Evolutionary conservation across 2,329 filamentous ascomycete genomes (phyloP).

Genomic region (Ascochyta clinopodiicola): DNA sequence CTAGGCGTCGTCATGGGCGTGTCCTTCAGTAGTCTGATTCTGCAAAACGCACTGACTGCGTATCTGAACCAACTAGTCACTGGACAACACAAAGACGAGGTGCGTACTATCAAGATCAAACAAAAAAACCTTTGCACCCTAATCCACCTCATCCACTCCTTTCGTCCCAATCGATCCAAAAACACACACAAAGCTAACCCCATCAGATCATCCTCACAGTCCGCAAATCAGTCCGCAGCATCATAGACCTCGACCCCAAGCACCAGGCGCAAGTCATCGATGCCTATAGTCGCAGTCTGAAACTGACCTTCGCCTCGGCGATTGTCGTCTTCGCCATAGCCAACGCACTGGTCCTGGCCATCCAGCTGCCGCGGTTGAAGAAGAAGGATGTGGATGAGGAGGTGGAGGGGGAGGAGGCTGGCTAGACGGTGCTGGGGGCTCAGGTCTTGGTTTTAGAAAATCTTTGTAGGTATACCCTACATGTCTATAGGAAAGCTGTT

Average conservation of each 20-base stretch:
- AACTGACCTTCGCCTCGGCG: constrained; percentile 53
- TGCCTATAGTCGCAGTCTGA: constrained; percentile 48
- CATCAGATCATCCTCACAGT: constrained; percentile 54
- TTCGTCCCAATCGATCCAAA: too few species aligned
- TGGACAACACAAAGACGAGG: constrained; percentile 63
- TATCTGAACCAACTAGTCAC: constrained; percentile 67
- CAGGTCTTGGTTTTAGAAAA: too few species aligned
- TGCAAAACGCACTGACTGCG: constrained; percentile 72
- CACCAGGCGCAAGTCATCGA: constrained; percentile 56
- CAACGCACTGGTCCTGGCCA: constrained; percentile 58
- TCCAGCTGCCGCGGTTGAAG: constrained; percentile 60
- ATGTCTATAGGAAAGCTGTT: too few species aligned
- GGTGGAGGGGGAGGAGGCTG: constrained; percentile 6
- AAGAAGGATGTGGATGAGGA: constrained; percentile 24
- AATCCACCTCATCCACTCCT: too few species aligned
- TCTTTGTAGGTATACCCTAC: too few species aligned
- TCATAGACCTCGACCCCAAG: constrained; percentile 53
- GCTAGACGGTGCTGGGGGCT: too few species aligned
- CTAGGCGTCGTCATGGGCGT: constrained; percentile 78
- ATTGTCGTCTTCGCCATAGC: constrained; percentile 57
- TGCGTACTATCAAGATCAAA: constrained; percentile 24
- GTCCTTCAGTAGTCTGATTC: constrained; percentile 71
- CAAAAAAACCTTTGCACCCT: too few species aligned
- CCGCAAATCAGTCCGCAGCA: constrained; percentile 58
- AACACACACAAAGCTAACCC: too few species aligned